These are phyloP conservation scores for Mycena crocata DNA, from an alignment of 768 basidiomycete species.

Conservation along the genomic window DNA sequence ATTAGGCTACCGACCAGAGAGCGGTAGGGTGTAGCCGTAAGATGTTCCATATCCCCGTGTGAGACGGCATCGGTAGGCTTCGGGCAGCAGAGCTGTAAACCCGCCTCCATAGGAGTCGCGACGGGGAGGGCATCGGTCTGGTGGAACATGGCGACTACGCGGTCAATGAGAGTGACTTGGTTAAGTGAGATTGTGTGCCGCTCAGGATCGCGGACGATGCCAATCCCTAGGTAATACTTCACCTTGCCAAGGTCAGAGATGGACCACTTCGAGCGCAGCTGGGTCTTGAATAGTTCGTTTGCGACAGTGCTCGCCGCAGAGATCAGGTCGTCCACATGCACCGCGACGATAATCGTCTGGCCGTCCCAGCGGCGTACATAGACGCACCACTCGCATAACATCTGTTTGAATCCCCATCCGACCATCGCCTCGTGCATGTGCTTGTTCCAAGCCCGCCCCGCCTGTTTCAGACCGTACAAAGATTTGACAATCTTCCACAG, in stretches of 20 bases:
- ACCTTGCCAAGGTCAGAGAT: not conserved
- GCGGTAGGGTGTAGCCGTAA: slow-evolving; percentile 39
- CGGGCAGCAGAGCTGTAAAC: slow-evolving; percentile 36
- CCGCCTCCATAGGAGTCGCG: slow-evolving; percentile 45
- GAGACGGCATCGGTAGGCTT: slow-evolving; percentile 12
- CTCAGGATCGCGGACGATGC: slow-evolving; percentile 27
- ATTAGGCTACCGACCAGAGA: slow-evolving; percentile 37
- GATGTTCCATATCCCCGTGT: slow-evolving; percentile 28
- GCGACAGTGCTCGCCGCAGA: not conserved
- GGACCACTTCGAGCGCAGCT: not conserved
- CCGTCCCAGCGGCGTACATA: no score
- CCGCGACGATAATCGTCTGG: no score
- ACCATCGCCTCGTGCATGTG: not conserved
- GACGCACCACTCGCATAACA: not conserved
- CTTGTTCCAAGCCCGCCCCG: no score
- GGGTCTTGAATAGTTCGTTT: not conserved
- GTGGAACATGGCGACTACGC: slow-evolving; percentile 42
- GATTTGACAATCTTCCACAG: no score
- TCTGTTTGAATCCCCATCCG: not conserved
- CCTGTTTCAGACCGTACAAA: no score
- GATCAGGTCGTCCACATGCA: no score
- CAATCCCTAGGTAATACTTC: not conserved
- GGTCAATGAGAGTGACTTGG: slow-evolving; percentile 44
- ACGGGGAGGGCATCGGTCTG: slow-evolving; percentile 35
- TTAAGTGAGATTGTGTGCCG: slow-evolving; percentile 33